Percentiles rank a stretch among this genome's conserved stretches.
Evolutionary conservation across 257 asterid genomes (phyloP).

Genomic region (Nicotiana noctiflora): DNA sequence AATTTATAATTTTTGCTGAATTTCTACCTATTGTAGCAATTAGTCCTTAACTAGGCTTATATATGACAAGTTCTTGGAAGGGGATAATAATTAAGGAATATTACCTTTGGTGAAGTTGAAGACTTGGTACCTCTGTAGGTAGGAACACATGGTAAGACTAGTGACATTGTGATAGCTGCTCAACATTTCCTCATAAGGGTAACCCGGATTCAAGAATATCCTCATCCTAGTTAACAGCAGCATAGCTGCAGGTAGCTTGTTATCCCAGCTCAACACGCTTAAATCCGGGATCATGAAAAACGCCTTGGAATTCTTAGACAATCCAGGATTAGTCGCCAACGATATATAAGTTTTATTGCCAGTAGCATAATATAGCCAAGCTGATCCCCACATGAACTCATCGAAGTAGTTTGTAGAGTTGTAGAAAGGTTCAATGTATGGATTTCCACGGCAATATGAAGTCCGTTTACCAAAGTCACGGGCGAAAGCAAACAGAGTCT

Average conservation of each 20-base stretch:
- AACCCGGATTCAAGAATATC: constrained; percentile 69
- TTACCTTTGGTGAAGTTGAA: constrained; percentile 69
- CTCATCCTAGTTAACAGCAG: constrained; percentile 56
- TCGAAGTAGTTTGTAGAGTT: constrained; percentile 71
- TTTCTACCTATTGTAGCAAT: neutral
- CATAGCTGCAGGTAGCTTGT: constrained; percentile 88
- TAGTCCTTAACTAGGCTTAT: neutral
- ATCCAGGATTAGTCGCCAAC: constrained; percentile 43
- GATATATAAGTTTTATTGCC: constrained; percentile 51
- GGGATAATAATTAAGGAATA: neutral
- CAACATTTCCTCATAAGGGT: constrained; percentile 83
- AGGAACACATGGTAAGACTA: constrained; percentile 80
- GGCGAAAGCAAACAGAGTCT: constrained; percentile 50
- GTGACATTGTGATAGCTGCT: constrained; percentile 54
- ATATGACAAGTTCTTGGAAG: neutral
- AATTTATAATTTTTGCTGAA: neutral
- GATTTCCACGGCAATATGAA: constrained; percentile 48
- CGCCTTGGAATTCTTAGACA: constrained; percentile 36
- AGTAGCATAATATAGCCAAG: constrained; percentile 84
- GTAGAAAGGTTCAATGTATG: constrained; percentile 52
- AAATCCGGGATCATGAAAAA: constrained; percentile 38
- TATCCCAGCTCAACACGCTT: constrained; percentile 83
- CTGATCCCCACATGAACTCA: constrained; percentile 75
- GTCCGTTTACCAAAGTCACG: constrained; percentile 31
- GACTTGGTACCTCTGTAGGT: constrained; percentile 47